These are phyloP conservation scores for Paramecium bursaria DNA, from an alignment of 73 alveolate genomes.

Conservation along the genomic window DNA sequence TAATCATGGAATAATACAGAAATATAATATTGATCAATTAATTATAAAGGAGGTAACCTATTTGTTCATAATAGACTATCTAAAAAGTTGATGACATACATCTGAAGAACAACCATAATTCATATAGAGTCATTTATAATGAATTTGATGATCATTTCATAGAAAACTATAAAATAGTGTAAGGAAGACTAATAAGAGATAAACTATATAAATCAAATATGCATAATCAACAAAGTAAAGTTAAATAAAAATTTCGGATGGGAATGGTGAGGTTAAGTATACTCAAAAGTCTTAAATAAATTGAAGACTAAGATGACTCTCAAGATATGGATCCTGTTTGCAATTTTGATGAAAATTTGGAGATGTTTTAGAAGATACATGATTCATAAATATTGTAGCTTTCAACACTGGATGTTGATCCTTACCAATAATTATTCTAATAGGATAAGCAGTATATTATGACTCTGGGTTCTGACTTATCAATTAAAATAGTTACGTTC, in stretches of 20 bases:
- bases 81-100: background rate
- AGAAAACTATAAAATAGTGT: conserved; percentile 29
- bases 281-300: conserved; percentile 32
- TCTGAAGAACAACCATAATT: conserved; percentile 11
- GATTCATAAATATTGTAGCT: conserved; percentile 1
- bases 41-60: conserved; percentile 4
- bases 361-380: background rate
- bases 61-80: no score
- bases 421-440: conserved; percentile 24
- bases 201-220: background rate
- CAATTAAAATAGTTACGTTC: background rate
- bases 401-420: conserved; percentile 1
- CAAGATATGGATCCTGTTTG: conserved; percentile 9
- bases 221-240: background rate
- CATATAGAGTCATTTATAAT: conserved; percentile 54
- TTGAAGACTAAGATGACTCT: conserved; percentile 22
- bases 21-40: conserved; percentile 2
- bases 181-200: conserved; percentile 37
- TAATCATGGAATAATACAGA: conserved; percentile 1
- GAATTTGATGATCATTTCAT: conserved; percentile 1
- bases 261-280: conserved; percentile 29
- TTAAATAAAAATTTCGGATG: conserved; percentile 37
- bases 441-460: background rate
- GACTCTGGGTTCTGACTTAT: background rate
- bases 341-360: conserved; percentile 28